Conservation (phyloP, 2,329 filamentous ascomycete species). For the Fusarium sp. region DNA sequence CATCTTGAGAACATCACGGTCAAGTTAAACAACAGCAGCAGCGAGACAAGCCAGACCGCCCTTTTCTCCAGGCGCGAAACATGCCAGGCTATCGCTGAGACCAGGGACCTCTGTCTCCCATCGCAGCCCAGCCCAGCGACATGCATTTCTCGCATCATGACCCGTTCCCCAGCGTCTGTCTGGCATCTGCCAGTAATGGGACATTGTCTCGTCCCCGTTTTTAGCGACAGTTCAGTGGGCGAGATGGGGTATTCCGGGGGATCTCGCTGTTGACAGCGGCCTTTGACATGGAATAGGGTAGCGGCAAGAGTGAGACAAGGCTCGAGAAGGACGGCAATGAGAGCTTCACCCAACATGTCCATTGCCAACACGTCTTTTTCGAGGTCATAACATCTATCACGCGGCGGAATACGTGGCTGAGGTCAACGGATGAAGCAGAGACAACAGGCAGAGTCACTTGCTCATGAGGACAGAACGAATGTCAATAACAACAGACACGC, state of each 20-base stretch:
- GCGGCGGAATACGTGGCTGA: constrained; percentile 20
- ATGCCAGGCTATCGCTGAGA: constrained; percentile 23
- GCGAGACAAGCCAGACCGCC: constrained; percentile 40
- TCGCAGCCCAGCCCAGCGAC: constrained; percentile 5
- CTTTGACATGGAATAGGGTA: constrained; percentile 34
- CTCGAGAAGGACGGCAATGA: constrained; percentile 1
- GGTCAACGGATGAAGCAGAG: constrained; percentile 6
- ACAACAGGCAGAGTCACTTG: not conserved
- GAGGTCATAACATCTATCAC: constrained; percentile 13
- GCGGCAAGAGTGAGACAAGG: constrained; percentile 15
- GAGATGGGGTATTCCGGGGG: constrained; percentile 12
- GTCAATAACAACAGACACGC: not conserved
- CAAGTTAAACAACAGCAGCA: constrained; percentile 10
- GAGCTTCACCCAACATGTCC: not conserved
- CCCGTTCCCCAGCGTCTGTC: constrained; percentile 25
- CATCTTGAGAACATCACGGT: constrained; percentile 31
- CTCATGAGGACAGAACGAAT: not conserved
- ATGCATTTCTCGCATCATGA: constrained; percentile 39
- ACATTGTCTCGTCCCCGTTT: constrained; percentile 27
- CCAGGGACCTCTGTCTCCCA: not conserved
- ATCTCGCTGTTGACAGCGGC: constrained; percentile 11
- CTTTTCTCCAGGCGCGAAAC: constrained; percentile 28
- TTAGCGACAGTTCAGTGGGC: constrained; percentile 5
- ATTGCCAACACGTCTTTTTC: constrained; percentile 7
- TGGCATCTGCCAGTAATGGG: constrained; percentile 38